Evolutionary conservation across 305 asterid genomes (phyloP), one percentile per base, ranked within the genome.

Genomic region (Fraxinus sp.): DNA sequence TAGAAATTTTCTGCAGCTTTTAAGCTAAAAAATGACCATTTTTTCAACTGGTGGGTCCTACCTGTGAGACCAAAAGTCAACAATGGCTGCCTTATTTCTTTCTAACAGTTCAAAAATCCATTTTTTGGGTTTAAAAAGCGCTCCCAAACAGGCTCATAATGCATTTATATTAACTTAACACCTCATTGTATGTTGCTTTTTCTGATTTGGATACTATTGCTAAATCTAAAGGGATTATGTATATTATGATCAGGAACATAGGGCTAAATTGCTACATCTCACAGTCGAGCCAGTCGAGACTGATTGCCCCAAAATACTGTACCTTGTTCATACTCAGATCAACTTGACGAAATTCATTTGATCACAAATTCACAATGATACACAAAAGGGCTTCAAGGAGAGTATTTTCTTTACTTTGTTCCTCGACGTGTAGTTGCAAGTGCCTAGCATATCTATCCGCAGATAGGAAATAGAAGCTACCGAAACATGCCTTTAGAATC

Each of bases 381-480:
- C 90, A 30, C 97, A 9, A 94, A 94, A 87, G 99, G 97, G 78
- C 79, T 91, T 85, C 95, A 92, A 82, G 91, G 94, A 83, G 98
- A 96, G 84, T 93, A 96, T 87, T 88, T 89, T 88, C 88, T 94
- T 77, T 96, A 93, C 91, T 96, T 96, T 89, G 98, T 92, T 86
- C 99, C 99, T 16, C 97, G 97, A 18, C 92, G 99, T 32, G 72
- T 93, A 80, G 95, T 96, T 89, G 94, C 77, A 64, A 94, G 97
- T 82, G 99, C 35, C 80, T 11, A 70, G 80, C 80, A 77, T 52
- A 43, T 77, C 80, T 8, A 77, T 77, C 39, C 72, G 39, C 11
- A 77, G n/a, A 16, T 77, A 18, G 26, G 39, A 36, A 36, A 7
- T 5, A 36, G 39, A 36, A 36, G 39, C 39, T 5, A 36, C 8